Base-by-base conservation (phyloP, 495 filamentous ascomycete genomes). In the Lepidopterella palustris region DNA sequence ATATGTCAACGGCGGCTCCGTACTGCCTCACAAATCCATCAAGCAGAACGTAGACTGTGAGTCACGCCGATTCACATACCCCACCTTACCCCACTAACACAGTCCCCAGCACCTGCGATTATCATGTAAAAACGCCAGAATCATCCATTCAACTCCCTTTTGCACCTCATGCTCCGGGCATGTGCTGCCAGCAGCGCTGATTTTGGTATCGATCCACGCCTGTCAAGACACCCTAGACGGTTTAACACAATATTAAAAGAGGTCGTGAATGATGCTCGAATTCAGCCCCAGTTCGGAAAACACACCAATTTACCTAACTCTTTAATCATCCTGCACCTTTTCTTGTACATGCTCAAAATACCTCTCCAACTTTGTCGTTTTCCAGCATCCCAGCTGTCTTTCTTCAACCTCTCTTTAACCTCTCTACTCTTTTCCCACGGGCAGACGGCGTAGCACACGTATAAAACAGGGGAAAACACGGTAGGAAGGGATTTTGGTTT, bases 1-100 rank as follows among this genome's bases (percentile, higher is more conserved):
- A 40, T 97, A 99, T 73, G 95, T 97, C 71, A 99, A 99, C 76
- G 93, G 93, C 66, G 93, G 95, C 57, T 92, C 89, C 63, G 85
- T 99, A 60, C 77, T 99, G 67, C 93, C 93, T 21, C 93, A 99
- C 77, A 99, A 99, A 87, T 92, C 86, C 72, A 97, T 99, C 82
- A 99, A 99, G 82, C 78, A 83, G 65, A 99, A 99, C 74, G 89
- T 99, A 71, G 93, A 99, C 79, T 78, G 86, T 89, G 76, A 78
- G 63, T 54, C 20, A 31, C 20, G 24, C 21, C 8, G 1, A 25
- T 26, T 0, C 8, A 49, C 31, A 10, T 50, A n/a, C n/a, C 55
- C 13, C 15, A 49, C 5, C 21, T 24, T n/a, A 13, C 15, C 5
- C 5, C 1, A 21, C 57, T 65, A 61, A 65, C 45, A 20, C 10